phyloP scores from a whole-genome alignment of 345 rosid species.

The Abelmoschus esculentus region DNA sequence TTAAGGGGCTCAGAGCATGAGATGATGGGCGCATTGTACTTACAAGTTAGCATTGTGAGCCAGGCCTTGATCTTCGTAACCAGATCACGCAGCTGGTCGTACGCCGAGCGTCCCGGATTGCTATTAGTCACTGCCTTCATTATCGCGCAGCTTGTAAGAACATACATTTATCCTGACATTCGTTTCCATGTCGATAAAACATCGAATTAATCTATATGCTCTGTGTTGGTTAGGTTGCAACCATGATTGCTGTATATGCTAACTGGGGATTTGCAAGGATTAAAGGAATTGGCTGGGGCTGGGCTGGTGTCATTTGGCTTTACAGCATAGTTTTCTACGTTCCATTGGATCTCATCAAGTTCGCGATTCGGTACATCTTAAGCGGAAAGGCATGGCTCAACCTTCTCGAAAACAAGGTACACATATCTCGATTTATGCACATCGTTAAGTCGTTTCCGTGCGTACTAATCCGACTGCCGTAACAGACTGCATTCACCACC shows the following conservation, averaged over 20 bases:
- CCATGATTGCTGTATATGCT: slow-evolving; percentile 61
- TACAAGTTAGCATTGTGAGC: slow-evolving; percentile 96
- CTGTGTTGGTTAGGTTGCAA: slow-evolving; percentile 46
- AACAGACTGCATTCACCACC: slow-evolving; percentile 83
- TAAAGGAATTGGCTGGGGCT: slow-evolving; percentile 82
- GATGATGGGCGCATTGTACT: slow-evolving; percentile 77
- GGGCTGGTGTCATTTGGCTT: slow-evolving; percentile 91
- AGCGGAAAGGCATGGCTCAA: slow-evolving; percentile 79
- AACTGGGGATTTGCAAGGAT: slow-evolving; percentile 73
- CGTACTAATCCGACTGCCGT: background rate
- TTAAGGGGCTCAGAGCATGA: slow-evolving; percentile 32
- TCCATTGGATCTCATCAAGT: slow-evolving; percentile 74
- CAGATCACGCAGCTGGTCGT: slow-evolving; percentile 91
- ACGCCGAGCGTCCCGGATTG: slow-evolving; percentile 64
- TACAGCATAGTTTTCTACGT: slow-evolving; percentile 62
- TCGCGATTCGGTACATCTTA: slow-evolving; percentile 65
- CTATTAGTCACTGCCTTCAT: slow-evolving; percentile 47
- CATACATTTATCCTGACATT: background rate
- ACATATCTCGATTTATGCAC: background rate
- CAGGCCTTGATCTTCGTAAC: slow-evolving; percentile 92
- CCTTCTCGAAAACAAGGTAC: slow-evolving; percentile 74
- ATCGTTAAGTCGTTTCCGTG: background rate
- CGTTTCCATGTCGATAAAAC: background rate
- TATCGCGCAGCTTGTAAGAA: slow-evolving; percentile 59
- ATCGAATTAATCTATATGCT: background rate